Base-by-base conservation (phyloP, 2,329 filamentous ascomycete species). In the Aquanectria penicillioides region DNA sequence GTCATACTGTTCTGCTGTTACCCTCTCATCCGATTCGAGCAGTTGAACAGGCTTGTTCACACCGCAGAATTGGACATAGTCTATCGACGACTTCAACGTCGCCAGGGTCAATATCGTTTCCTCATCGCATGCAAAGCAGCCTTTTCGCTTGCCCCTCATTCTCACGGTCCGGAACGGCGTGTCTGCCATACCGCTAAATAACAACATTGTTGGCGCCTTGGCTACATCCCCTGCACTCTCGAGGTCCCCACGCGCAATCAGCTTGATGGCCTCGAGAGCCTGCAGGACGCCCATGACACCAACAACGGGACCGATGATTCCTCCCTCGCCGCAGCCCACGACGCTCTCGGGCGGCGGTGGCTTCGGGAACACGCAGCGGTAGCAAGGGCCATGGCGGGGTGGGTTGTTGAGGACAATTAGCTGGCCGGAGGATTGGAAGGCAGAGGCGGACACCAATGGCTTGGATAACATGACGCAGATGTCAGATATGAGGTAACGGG, bases 211-310 rank as follows among this genome's bases (percentile, higher is more conserved):
- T 0, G 65, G 74, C 5, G 70, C 66, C 4, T 67, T 65, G 1
- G 63, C 64, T 3, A 63, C 63, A 7, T 52, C 40, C 13, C 56
- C 62, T 6, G 51, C 49, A 0, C 18, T 15, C n/a, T 73, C 69
- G 8, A 69, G 57, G 6, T 68, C 68, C 3, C 70, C 73, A 25
- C 78, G 69, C 0, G 86, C 83, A 13, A 97, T 82, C n/a, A 97
- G 75, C 73, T 96, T 95, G 69, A 98, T 88, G 0, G 92, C 88
- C 77, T 98, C 93, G 2, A 97, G 80, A 0, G 95, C 94, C 78
- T 98, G 95, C 54, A 98, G 78, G 0, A 97, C 89, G 7, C 95
- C 95, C 92, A 99, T 97, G 1, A 88, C 84, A 0, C 95, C 95
- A 0, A 99, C 95, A 0, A 97, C 93, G 0, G 95, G 94, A 0